Base-by-base conservation (phyloP, 164 flowering plant genomes). In the Aristolochia contorta region DNA sequence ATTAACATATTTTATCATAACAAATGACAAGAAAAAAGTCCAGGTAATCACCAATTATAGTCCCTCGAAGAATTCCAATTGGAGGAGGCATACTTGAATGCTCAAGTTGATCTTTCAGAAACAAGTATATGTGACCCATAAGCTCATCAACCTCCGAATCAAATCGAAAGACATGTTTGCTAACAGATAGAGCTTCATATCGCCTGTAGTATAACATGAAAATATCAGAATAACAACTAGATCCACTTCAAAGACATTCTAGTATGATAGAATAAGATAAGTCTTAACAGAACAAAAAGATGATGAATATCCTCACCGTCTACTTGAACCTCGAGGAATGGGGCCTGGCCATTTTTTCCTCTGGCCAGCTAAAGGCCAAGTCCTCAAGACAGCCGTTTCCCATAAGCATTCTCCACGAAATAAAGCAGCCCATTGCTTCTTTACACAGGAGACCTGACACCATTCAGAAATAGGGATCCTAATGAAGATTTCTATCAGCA, bases 331-430 rank as follows among this genome's bases (percentile, higher is more conserved):
- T 66, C 67, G 79, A 69, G 89, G 88, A 57, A 89, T 89, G 56
- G 96, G 96, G 27, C 96, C 96, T 21, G 91, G 89, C 92, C 96
- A 89, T 61, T 76, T 71, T 63, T 79, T 80, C 47, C 78, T 74
- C 20, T 69, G 72, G 57, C 61, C 65, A 63, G 82, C 81, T 27
- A 32, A 69, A 57, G 96, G 92, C 76, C 74, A 89, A 23, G 79
- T 67, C 73, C 73, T 75, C 1, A 59, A 10, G 65, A 89, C 79
- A 66, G 87, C 92, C 71, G 84, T 79, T 54, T 77, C 69, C 96
- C 96, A 89, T 61, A 89, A 75, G 74, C 74, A 79, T 58, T 89
- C 96, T 56, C 81, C 80, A 65, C 65, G 71, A 63, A 86, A 83
- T n/a, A 86, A 23, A 67, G 51, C 63, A 12, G 91, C 90, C 92